phyloP scores from a whole-genome alignment of 768 basidiomycete species.

The Podaxis sp. region DNA sequence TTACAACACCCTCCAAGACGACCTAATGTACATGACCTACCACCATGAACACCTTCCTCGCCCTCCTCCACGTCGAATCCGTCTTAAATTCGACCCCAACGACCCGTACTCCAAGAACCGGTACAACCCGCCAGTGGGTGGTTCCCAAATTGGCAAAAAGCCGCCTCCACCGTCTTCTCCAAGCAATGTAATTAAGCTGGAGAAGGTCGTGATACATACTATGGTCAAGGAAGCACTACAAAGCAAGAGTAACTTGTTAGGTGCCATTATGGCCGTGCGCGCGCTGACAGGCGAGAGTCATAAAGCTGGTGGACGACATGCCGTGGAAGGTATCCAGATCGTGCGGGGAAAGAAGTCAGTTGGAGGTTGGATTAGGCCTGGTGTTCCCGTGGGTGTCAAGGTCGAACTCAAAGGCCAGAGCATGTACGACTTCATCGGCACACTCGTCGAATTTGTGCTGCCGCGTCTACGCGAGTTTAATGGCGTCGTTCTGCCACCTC shows the following conservation, averaged over 20 bases:
- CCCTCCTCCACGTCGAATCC: constrained; percentile 55
- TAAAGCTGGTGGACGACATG: constrained; percentile 69
- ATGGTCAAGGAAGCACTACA: constrained; percentile 79
- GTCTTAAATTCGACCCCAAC: constrained; percentile 69
- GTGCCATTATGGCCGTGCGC: constrained; percentile 85
- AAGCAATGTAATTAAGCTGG: constrained; percentile 72
- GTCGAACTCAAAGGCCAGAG: constrained; percentile 87
- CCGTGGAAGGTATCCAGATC: constrained; percentile 77
- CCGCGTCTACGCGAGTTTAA: constrained; percentile 90
- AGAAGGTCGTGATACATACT: constrained; percentile 83
- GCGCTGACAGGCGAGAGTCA: constrained; percentile 84
- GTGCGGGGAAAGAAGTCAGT: constrained; percentile 65
- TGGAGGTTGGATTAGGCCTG: constrained; percentile 83
- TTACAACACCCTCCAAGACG: constrained; percentile 74
- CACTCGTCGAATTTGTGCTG: constrained; percentile 91
- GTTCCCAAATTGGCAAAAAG: constrained; percentile 65
- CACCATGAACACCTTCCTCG: constrained; percentile 61
- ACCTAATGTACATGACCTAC: constrained; percentile 96
- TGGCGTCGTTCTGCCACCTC: constrained; percentile 78
- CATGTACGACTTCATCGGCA: constrained; percentile 94
- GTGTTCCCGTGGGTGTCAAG: constrained; percentile 82
- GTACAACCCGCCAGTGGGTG: constrained; percentile 72
- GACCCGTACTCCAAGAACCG: constrained; percentile 86
- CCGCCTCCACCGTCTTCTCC: constrained; percentile 65
- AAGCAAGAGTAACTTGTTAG: constrained; percentile 72